Evolutionary conservation across 225 moss, liverwort and hornwort genomes (phyloP).

Genomic region (Pleurozium schreberi): DNA sequence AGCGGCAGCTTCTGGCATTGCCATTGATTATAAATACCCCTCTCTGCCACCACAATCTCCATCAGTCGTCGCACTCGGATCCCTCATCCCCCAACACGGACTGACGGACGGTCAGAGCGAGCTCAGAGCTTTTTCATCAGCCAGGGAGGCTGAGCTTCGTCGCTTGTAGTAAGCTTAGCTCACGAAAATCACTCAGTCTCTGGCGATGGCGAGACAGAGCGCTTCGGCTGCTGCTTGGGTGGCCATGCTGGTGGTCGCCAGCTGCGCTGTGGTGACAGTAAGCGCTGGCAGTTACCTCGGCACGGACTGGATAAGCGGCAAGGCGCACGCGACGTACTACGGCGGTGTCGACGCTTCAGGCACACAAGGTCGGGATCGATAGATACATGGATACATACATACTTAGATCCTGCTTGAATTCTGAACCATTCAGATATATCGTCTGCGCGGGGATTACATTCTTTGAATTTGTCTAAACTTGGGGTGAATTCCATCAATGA

Average conservation of each 20-base stretch:
- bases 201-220: slow-evolving; percentile 15
- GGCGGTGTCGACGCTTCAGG: slow-evolving; percentile 48
- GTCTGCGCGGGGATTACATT: neutral
- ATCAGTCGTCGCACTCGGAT: slow-evolving; percentile 15
- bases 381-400: too few relatives aligned
- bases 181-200: neutral
- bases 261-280: neutral
- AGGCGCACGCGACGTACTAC: slow-evolving; percentile 40
- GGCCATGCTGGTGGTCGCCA: neutral
- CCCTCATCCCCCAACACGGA: neutral
- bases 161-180: neutral
- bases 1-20: neutral
- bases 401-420: neutral
- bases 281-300: slow-evolving; percentile 14
- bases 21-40: slow-evolving; percentile 12
- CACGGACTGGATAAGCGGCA: slow-evolving; percentile 4
- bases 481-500: neutral
- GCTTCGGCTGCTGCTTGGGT: neutral
- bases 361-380: slow-evolving; percentile 19
- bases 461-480: neutral
- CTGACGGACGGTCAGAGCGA: neutral
- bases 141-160: neutral
- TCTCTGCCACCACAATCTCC: slow-evolving; percentile 26
- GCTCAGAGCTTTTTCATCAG: neutral
- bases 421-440: neutral